phyloP scores from a whole-genome alignment of 129 eudicot genomes.

The Chrysanthemum lavandulifolium region DNA sequence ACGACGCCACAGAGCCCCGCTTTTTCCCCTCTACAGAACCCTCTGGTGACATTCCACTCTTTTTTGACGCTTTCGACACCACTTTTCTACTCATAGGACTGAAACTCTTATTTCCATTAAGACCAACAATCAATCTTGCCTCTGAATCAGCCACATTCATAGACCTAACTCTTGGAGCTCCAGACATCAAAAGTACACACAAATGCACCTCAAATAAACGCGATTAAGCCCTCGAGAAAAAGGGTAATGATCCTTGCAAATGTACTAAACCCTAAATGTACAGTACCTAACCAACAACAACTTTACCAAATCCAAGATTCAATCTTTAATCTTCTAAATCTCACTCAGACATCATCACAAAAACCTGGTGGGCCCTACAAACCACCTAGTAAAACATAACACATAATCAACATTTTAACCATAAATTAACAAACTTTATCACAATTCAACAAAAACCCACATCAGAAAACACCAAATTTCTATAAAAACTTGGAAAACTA shows the following conservation, averaged over 20 bases:
- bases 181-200: conserved; percentile 38
- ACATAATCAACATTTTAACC: conserved; percentile 19
- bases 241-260: neutral
- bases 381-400: conserved; percentile 19
- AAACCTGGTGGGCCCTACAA: conserved; percentile 27
- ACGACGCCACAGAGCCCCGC: conserved; percentile 28
- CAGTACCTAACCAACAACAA: neutral
- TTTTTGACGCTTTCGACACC: conserved; percentile 36
- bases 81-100: conserved; percentile 29
- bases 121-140: conserved; percentile 43
- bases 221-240: conserved; percentile 1
- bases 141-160: conserved; percentile 48
- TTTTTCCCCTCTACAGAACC: conserved; percentile 32
- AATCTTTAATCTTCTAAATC: conserved; percentile 28
- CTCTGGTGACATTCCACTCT: conserved; percentile 36
- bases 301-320: conserved; percentile 22
- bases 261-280: too few species aligned
- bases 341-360: conserved; percentile 16
- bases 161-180: conserved; percentile 49
- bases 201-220: conserved; percentile 2
- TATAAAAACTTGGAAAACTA: conserved; percentile 17
- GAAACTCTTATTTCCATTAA: conserved; percentile 37
- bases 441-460: conserved; percentile 5
- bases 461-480: conserved; percentile 11
- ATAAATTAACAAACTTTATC: conserved; percentile 10